These are phyloP conservation scores for Dicorynia guianensis DNA, from an alignment of 306 rosid species.

Conservation along the genomic window DNA sequence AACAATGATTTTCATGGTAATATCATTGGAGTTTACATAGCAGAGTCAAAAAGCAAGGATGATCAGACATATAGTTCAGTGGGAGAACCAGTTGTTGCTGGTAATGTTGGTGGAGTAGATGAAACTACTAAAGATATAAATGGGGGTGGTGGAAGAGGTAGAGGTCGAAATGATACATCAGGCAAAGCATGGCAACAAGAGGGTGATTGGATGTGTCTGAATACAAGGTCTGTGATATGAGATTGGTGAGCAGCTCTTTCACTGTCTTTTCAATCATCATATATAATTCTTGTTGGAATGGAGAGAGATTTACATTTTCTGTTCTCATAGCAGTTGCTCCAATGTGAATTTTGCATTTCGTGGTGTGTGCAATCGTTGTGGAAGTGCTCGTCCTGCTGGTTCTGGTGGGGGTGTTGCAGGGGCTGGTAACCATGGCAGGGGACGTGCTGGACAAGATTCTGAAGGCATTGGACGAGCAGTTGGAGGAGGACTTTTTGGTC, in stretches of 20 bases:
- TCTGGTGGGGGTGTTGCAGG: constrained; percentile 79
- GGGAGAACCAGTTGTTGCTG: constrained; percentile 61
- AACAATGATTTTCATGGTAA: constrained; percentile 93
- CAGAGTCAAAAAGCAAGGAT: constrained; percentile 92
- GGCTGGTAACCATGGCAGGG: constrained; percentile 91
- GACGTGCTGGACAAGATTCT: constrained; percentile 72
- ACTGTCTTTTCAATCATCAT: constrained; percentile 19
- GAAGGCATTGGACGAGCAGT: constrained; percentile 70
- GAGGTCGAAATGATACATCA: constrained; percentile 78
- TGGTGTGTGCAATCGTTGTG: constrained; percentile 98
- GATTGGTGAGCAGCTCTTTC: constrained; percentile 96
- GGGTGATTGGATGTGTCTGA: constrained; percentile 97
- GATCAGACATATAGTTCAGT: constrained; percentile 59
- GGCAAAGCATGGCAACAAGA: constrained; percentile 99
- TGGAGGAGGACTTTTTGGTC: constrained; percentile 96
- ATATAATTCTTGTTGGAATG: constrained; percentile 19
- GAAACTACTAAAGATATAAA: constrained; percentile 60
- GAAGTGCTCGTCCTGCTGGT: constrained; percentile 97
- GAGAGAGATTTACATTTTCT: constrained; percentile 47
- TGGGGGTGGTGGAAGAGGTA: constrained; percentile 69
- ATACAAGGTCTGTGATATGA: constrained; percentile 99
- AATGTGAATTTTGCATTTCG: constrained; percentile 99
- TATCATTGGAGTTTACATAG: constrained; percentile 83
- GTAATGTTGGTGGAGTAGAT: constrained; percentile 55
- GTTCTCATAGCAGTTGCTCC: constrained; percentile 73